Conservation (phyloP, 768 basidiomycete species). For the Aureoboletus auriporus region DNA sequence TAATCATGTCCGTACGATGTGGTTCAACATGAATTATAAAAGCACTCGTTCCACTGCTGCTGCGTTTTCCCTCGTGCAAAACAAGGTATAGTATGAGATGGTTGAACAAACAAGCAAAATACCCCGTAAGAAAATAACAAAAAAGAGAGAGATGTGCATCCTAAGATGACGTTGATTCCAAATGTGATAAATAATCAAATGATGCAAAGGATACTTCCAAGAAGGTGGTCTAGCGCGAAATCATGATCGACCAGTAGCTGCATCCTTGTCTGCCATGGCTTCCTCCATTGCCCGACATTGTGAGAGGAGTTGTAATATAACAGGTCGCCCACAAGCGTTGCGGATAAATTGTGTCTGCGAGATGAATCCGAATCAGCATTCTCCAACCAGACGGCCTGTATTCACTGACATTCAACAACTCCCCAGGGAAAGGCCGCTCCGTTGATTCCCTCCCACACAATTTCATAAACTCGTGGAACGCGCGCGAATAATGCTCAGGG, state of each 20-base stretch:
- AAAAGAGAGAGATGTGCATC: too few relatives aligned
- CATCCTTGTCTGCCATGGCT: constrained; percentile 17
- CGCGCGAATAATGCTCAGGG: constrained; percentile 58
- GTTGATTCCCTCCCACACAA: constrained; percentile 60
- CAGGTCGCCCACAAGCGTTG: constrained; percentile 63
- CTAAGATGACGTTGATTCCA: too few relatives aligned
- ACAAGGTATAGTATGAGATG: too few relatives aligned
- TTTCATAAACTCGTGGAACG: constrained; percentile 70
- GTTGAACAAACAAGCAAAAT: too few relatives aligned
- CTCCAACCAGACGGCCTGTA: not conserved
- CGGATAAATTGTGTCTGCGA: constrained; percentile 59
- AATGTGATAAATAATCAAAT: too few relatives aligned
- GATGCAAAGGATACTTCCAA: too few relatives aligned
- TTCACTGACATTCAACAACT: constrained; percentile 53
- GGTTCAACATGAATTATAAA: too few relatives aligned
- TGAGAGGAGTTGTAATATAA: constrained; percentile 62
- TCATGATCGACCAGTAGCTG: not conserved
- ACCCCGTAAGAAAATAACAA: too few relatives aligned
- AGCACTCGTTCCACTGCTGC: too few relatives aligned
- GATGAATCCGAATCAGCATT: constrained; percentile 4
- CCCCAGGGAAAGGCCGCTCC: constrained; percentile 51
- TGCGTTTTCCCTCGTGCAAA: too few relatives aligned
- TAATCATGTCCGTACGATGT: too few relatives aligned
- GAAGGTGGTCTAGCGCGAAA: too few relatives aligned
- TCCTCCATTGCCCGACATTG: constrained; percentile 69